Percentiles rank a stretch among this genome's conserved stretches.
phyloP scores from a whole-genome alignment of 352 stramenopile species.

The Phytophthora kernoviae region DNA sequence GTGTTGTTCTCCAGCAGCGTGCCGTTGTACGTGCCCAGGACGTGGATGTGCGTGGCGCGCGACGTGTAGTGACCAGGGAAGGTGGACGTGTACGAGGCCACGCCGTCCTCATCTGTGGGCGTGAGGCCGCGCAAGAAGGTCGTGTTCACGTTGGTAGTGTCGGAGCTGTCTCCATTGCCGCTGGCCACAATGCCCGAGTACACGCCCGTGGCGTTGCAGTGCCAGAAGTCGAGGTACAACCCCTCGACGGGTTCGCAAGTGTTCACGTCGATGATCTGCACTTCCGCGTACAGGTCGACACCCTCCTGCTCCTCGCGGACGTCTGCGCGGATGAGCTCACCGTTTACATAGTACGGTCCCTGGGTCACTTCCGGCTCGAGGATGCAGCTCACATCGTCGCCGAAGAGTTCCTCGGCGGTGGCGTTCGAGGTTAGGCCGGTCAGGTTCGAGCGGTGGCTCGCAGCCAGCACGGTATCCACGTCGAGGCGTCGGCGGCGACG shows the following conservation, averaged over 20 bases:
- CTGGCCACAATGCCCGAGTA: conserved; percentile 6
- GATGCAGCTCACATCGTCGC: conserved; percentile 26
- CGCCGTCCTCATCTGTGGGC: conserved; percentile 12
- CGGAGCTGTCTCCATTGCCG: conserved; percentile 20
- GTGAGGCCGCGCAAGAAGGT: conserved; percentile 17
- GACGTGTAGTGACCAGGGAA: conserved; percentile 28
- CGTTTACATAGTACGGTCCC: conserved; percentile 32
- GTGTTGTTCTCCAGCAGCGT: conserved; percentile 16
- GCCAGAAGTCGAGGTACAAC: conserved; percentile 13
- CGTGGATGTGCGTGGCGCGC: conserved; percentile 17
- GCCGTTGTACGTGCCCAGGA: conserved; percentile 27
- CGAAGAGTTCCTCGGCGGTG: conserved; percentile 22
- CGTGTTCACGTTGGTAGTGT: conserved; percentile 19
- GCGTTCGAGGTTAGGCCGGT: conserved; percentile 15
- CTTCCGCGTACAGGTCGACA: conserved; percentile 24
- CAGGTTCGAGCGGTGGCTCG: conserved; percentile 27
- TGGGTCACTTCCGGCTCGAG: conserved; percentile 28
- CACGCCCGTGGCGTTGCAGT: conserved; percentile 9
- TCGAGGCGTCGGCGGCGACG: conserved; percentile 17
- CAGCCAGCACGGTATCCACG: conserved; percentile 16
- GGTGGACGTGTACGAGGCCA: conserved; percentile 14
- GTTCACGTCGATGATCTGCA: conserved; percentile 35
- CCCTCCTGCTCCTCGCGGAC: conserved; percentile 24
- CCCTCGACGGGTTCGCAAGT: conserved; percentile 23
- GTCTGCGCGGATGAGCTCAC: conserved; percentile 23